Base-by-base conservation (phyloP, 768 basidiomycete genomes). In the Termitomyces sp. region DNA sequence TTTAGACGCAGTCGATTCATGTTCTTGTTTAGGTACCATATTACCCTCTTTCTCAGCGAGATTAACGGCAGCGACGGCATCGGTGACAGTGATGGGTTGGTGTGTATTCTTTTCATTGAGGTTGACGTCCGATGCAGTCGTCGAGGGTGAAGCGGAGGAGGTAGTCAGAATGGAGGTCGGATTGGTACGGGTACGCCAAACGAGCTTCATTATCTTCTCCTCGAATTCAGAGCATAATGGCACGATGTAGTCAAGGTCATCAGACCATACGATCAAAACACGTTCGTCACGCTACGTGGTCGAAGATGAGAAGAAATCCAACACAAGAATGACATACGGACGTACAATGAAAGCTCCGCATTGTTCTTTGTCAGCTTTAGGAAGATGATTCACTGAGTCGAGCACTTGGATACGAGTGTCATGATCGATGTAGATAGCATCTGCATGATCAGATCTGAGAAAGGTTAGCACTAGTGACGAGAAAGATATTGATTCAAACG, bases 361-460 rank as follows among this genome's bases (percentile, higher is more conserved):
- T 65, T 94, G 92, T 67, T 94, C 92, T 74, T 94, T 94, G 68
- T 94, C 90, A 7, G 92, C 92, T 41, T 81, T 79, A 6, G 87
- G 82, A 42, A 95, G 75, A 56, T 82, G 78, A 53, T 68, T 65
- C 63, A 94, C 83, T 16, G 82, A 82, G 58, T 90, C 87, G 26
- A 95, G 70, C 56, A 95, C 85, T 71, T 95, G 93, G 53, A 95
- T 94, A 6, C 91, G 87, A 1, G 92, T 94, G 67, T 93, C 84
- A 55, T 71, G 68, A 71, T 92, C 89, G 59, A 95, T 80, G 64
- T 85, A 85, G 60, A 91, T 83, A 31, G 81, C 82, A 10, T 69
- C 70, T 1, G 81, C 80, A 62, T 86, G 81, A 5, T 86, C 85
- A 18, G 79, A 62, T 26, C 88, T 90, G 37, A 45, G 49, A 55